Conservation (phyloP, 208 protist species). For the Trypanosoma boissoni region DNA sequence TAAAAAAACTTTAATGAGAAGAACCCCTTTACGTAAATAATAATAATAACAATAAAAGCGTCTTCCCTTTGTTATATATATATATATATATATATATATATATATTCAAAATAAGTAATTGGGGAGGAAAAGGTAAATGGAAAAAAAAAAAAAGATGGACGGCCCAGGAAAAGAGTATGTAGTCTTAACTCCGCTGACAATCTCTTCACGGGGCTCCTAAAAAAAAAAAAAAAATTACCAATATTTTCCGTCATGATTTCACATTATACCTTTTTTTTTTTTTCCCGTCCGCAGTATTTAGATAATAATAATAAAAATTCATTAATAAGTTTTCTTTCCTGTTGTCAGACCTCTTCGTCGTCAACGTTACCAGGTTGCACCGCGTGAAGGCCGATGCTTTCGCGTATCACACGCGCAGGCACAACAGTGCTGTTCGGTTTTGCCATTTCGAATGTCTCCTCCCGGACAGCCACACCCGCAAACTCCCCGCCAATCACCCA, state of each 20-base stretch:
- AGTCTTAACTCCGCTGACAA: too few relatives aligned
- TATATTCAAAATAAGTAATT: too few relatives aligned
- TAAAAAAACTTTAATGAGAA: too few relatives aligned
- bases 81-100: too few relatives aligned
- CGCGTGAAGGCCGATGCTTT: neutral
- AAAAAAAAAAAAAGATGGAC: too few relatives aligned
- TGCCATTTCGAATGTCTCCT: constrained; percentile 80
- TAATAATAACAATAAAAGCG: too few relatives aligned
- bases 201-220: constrained; percentile 4
- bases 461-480: constrained; percentile 63
- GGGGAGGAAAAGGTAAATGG: too few relatives aligned
- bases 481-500: constrained; percentile 77
- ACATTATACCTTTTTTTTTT: neutral
- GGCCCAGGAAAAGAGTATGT: too few relatives aligned
- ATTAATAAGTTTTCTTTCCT: neutral
- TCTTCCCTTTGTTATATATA: too few relatives aligned
- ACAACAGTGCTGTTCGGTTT: constrained; percentile 61
- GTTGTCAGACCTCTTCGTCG: neutral
- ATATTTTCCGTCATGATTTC: neutral
- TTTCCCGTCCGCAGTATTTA: neutral
- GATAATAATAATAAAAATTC: constrained; percentile 5
- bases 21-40: too few relatives aligned
- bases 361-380: neutral
- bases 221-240: neutral
- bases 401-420: constrained; percentile 58